Evolutionary conservation across 2,329 filamentous ascomycete genomes (phyloP), one percentile per base, ranked within the genome.

Genomic region (Calonectria pseudoturangicola): DNA sequence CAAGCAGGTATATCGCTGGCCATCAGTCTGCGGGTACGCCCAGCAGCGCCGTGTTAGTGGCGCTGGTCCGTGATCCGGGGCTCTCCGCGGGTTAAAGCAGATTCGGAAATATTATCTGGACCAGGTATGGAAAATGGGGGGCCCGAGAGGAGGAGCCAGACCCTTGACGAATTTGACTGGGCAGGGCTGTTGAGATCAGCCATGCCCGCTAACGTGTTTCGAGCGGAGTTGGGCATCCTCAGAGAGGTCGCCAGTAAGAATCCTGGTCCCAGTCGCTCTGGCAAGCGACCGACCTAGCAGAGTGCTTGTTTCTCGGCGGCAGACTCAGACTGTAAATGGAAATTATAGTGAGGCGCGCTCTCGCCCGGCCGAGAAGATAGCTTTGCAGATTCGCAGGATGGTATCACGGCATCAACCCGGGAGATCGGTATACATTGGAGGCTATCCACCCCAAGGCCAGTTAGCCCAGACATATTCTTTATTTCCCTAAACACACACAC

Each of bases 71-170:
- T 81, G 80, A 80, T 84, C 83, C 83, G 84, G 86, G 85, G 84
- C 83, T 85, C 83, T 84, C 84, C 82, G 83, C 83, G 81, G 83
- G 82, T 84, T 85, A 85, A 85, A 85, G 81, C 85, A 85, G 81
- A 85, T 84, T 87, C 85, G 86, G 86, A 85, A 87, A 85, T 87
- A 87, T 86, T 84, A 85, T 85, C 82, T 86, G 81, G 84, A 84
- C 83, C 79, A 81, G 79, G 81, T 81, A 83, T 84, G 85, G 79
- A 82, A 82, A 78, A 81, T 82, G 81, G 78, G 81, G 77, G 73
- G 76, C 70, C 74, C 69, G 73, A 72, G 78, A 76, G 81, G 81
- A 81, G 81, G 81, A 79, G 82, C 74, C 81, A 75, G 81, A 83
- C 80, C 84, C 84, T 85, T 81, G 81, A 79, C 82, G 77, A 77